Conservation (phyloP, 2,329 filamentous ascomycete genomes). For the Phialophora tarda region DNA sequence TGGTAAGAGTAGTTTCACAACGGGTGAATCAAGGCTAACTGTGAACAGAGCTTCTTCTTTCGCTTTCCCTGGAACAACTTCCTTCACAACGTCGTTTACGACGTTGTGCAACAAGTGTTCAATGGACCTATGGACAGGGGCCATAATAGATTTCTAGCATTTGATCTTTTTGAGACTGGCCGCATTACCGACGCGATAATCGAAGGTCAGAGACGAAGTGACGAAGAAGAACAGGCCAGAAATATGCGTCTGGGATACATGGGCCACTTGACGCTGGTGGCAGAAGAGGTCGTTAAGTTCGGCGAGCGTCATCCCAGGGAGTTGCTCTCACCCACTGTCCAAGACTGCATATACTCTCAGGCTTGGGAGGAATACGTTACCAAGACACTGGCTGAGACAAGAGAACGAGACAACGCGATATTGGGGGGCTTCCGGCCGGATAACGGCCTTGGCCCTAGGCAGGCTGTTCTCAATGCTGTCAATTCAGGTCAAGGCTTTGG, state of each 20-base stretch:
- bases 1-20: constrained; percentile 65
- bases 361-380: constrained; percentile 97
- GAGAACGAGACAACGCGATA: constrained; percentile 97
- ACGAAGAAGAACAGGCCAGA: constrained; percentile 79
- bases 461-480: constrained; percentile 67
- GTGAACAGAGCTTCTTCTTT: constrained; percentile 87
- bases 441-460: constrained; percentile 79
- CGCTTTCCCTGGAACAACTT: constrained; percentile 99
- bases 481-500: constrained; percentile 63
- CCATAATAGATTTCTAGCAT: constrained; percentile 85
- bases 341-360: constrained; percentile 85
- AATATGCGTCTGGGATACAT: constrained; percentile 97
- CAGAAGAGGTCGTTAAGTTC: constrained; percentile 98
- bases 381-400: constrained; percentile 86
- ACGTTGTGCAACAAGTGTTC: constrained; percentile 98
- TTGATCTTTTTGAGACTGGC: constrained; percentile 90
- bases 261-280: constrained; percentile 95
- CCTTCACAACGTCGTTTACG: constrained; percentile 97
- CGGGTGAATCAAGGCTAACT: constrained; percentile 12
- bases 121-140: constrained; percentile 97
- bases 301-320: constrained; percentile 92
- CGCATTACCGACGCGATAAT: constrained; percentile 91
- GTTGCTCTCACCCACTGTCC: constrained; percentile 78
- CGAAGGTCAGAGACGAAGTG: constrained; percentile 83
- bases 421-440: constrained; percentile 93